Percentiles rank a stretch among this genome's conserved stretches.
Evolutionary conservation across 176 grass and related monocot genomes (phyloP).

Genomic region (Cenchrus purpureus): DNA sequence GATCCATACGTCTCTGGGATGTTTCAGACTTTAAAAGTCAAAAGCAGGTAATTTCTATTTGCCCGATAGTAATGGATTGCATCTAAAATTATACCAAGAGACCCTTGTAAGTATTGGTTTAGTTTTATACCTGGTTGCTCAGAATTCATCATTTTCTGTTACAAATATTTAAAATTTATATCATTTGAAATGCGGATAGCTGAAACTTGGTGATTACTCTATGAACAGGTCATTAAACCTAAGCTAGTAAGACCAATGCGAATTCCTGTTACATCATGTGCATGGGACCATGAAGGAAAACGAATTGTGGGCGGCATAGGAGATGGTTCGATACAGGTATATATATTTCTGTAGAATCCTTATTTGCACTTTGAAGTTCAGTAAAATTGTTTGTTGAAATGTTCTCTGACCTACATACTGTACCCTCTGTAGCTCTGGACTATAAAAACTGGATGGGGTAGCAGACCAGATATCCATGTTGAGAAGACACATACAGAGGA

Average conservation of each 20-base stretch:
- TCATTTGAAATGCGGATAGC: background rate
- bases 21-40: constrained; percentile 88
- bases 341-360: constrained; percentile 10
- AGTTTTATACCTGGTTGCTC: background rate
- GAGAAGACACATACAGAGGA: constrained; percentile 85
- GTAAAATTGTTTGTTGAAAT: constrained; percentile 15
- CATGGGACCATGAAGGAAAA: constrained; percentile 95
- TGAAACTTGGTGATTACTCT: constrained; percentile 8
- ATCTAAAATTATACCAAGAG: constrained; percentile 7
- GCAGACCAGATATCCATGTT: constrained; percentile 93
- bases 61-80: background rate
- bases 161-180: constrained; percentile 14
- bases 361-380: constrained; percentile 11
- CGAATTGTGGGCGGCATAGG: constrained; percentile 86
- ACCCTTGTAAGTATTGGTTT: constrained; percentile 31
- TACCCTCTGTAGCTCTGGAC: constrained; percentile 77
- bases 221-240: constrained; percentile 91
- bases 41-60: constrained; percentile 75
- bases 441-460: constrained; percentile 97
- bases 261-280: constrained; percentile 90
- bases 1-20: constrained; percentile 96
- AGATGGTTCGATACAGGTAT: constrained; percentile 95
- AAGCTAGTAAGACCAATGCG: constrained; percentile 80
- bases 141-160: constrained; percentile 29
- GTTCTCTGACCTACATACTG: constrained; percentile 5